phyloP scores from a whole-genome alignment of 371 early-diverging fungal genomes.

The Nematocida major region DNA sequence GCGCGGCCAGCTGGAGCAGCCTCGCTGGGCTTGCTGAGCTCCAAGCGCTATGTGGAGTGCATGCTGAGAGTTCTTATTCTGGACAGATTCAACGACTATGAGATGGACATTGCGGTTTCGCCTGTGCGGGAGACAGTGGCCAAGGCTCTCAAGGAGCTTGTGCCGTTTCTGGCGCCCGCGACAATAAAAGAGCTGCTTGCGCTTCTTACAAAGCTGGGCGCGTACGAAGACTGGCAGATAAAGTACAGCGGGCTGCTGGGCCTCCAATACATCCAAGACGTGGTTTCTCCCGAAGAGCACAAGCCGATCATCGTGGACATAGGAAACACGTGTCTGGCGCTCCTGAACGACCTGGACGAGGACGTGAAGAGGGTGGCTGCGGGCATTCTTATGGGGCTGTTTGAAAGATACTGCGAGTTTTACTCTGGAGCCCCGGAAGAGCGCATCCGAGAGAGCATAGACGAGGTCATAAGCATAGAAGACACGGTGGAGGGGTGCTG shows the following conservation, averaged over 20 bases:
- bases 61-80: constrained; percentile 57
- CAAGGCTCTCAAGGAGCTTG: constrained; percentile 49
- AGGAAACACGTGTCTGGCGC: constrained; percentile 19
- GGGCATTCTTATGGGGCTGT: constrained; percentile 48
- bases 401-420: not conserved
- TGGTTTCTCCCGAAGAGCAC: not conserved
- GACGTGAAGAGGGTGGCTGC: constrained; percentile 63
- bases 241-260: constrained; percentile 62
- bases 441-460: not conserved
- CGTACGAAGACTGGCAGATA: constrained; percentile 62
- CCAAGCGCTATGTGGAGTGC: constrained; percentile 40
- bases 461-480: constrained; percentile 20
- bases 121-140: constrained; percentile 63
- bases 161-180: constrained; percentile 35
- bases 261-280: constrained; percentile 34
- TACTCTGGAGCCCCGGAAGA: not conserved
- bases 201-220: constrained; percentile 43
- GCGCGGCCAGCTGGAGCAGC: not conserved
- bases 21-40: constrained; percentile 7
- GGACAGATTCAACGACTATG: constrained; percentile 65
- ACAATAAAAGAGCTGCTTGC: constrained; percentile 41
- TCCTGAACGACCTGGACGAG: constrained; percentile 58
- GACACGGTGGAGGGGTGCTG: constrained; percentile 48
- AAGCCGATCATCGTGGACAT: constrained; percentile 17
- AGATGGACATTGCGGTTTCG: constrained; percentile 56